Conservation (phyloP, 306 rosid genomes). For the Senna siamea region DNA sequence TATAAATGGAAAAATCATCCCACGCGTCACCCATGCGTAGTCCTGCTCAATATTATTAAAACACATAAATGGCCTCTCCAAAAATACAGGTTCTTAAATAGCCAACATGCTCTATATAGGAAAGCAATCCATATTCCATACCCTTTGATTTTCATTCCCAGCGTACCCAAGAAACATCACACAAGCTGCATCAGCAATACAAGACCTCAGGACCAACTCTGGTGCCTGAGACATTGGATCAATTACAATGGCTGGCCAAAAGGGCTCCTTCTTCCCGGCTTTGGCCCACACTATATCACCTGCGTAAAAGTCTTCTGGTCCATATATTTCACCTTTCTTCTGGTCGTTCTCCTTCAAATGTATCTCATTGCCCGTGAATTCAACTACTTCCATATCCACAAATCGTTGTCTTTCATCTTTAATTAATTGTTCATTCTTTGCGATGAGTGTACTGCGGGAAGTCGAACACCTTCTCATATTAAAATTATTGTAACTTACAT, state of each 20-base stretch:
- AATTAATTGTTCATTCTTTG: slow-evolving; percentile 44
- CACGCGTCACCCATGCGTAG: slow-evolving; percentile 94
- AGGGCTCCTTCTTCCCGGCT: slow-evolving; percentile 72
- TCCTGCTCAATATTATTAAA: slow-evolving; percentile 64
- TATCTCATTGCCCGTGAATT: slow-evolving; percentile 35
- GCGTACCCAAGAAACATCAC: slow-evolving; percentile 88
- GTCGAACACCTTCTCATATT: slow-evolving; percentile 47
- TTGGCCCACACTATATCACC: slow-evolving; percentile 91
- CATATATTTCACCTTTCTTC: slow-evolving; percentile 62
- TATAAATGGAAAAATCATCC: slow-evolving; percentile 83
- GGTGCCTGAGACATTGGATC: slow-evolving; percentile 83
- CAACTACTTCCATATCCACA: slow-evolving; percentile 45
- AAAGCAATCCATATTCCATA: slow-evolving; percentile 31
- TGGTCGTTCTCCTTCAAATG: slow-evolving; percentile 32
- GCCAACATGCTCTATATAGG: slow-evolving; percentile 20
- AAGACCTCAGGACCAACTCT: slow-evolving; percentile 75
- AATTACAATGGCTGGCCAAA: slow-evolving; percentile 91
- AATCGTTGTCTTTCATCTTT: slow-evolving; percentile 45
- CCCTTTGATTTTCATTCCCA: slow-evolving; percentile 73
- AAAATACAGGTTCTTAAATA: slow-evolving; percentile 22
- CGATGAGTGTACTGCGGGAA: slow-evolving; percentile 45
- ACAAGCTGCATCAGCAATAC: slow-evolving; percentile 78
- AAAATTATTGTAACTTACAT: slow-evolving; percentile 46
- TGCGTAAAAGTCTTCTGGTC: slow-evolving; percentile 71
- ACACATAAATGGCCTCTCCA: slow-evolving; percentile 34